Base-by-base conservation (phyloP, 768 basidiomycete species). In the Tubosaeta brunneosetosa region DNA sequence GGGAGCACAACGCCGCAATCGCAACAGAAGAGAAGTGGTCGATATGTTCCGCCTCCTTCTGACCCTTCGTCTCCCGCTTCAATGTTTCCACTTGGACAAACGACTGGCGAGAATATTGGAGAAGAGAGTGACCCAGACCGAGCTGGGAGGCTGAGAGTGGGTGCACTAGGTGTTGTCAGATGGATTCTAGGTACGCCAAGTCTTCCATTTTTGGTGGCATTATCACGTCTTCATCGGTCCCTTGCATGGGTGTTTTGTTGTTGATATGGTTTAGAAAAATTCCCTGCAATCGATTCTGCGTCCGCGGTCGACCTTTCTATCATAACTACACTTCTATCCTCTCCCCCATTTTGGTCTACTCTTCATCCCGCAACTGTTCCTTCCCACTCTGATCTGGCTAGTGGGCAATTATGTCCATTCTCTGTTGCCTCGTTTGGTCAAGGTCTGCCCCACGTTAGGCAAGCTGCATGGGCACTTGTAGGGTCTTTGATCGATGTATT, bases 51-150 rank as follows among this genome's bases (percentile, higher is more conserved):
- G 0, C 57, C 70, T 25, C 55, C 73, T 0, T 52, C 63, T 2
- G 75, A 69, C 44, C 71, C 73, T 50, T 66, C 64, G 4, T 61
- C 59, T 4, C 52, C 60, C 13, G 58, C 65, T 32, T 47, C 56
- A 14, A 58, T 62, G 25, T 58, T 64, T 2, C 53, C 52, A 31
- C 45, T 47, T 49, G 56, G 62, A 60, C 55, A 22, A 25, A 56
- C 55, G 16, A 42, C 53, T 19, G 58, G 64, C 22, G 71, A 66
- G 47, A 69, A 66, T 13, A 71, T 6, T 68, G 78, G 16, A 61
- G 86, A 88, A 48, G 91, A 93, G 68, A 78, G 68, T 41, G 84
- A 85, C 47, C 62, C 67, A n/a, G 91, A 93, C 60, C 71, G 86
- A 42, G 77, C 75, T 44, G 89, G 86, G 8, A 75, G 91, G 47